Percentiles rank a stretch among this genome's conserved stretches.
These are phyloP conservation scores for Scenedesmus sp. DNA, from an alignment of 163 green algal genomes.

Conservation along the genomic window DNA sequence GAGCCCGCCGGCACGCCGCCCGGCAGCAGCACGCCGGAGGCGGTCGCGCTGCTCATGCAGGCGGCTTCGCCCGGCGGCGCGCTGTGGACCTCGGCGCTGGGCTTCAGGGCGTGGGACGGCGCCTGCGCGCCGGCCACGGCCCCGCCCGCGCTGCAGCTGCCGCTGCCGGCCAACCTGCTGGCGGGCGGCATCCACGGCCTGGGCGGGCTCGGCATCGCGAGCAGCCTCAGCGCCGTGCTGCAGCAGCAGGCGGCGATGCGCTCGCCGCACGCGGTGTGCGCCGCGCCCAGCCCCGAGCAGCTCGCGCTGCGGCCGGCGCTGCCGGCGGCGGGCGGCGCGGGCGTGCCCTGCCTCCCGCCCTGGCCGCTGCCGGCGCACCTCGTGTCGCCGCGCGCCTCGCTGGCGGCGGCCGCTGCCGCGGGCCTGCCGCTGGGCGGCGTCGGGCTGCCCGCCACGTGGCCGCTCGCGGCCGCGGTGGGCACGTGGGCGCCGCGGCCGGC, in stretches of 20 bases:
- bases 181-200: too few species aligned
- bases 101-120: slow-evolving; percentile 1
- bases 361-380: slow-evolving; percentile 8
- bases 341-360: not conserved
- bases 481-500: not conserved
- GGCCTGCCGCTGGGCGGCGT: too few species aligned
- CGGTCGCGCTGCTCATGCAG: too few species aligned
- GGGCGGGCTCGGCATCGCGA: too few species aligned
- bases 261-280: too few species aligned
- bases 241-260: not conserved
- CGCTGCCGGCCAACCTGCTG: not conserved
- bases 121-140: not conserved
- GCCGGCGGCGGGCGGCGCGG: not conserved
- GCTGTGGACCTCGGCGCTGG: not conserved
- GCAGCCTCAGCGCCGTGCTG: too few species aligned
- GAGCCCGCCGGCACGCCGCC: too few species aligned
- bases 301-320: not conserved
- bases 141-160: not conserved
- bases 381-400: slow-evolving; percentile 8
- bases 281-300: not conserved
- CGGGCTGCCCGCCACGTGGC: too few species aligned
- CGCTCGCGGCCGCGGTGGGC: too few species aligned
- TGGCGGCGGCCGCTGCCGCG: slow-evolving; percentile 20
- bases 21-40: slow-evolving; percentile 11
- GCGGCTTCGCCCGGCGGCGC: too few species aligned